Evolutionary conservation across 2,329 filamentous ascomycete genomes (phyloP), one percentile per base, ranked within the genome.

Genomic region (Aspergillus transmontanensis): DNA sequence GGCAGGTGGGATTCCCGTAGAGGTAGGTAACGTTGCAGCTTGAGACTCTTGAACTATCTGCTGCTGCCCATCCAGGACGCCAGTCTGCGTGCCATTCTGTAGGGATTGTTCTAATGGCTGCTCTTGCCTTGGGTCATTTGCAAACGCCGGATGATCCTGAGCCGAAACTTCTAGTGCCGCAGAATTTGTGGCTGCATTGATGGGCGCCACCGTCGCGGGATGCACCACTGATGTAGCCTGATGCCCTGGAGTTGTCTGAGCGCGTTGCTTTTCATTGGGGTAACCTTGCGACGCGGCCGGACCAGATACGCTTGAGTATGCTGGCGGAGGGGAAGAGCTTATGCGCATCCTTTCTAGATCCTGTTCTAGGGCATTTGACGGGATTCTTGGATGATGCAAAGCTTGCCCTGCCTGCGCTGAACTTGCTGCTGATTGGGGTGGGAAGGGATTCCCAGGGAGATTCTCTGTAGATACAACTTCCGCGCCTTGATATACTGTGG

Each of bases 401-500:
- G 51, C 57, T 45, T 66, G 59, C 14, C 36, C 59, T 69, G 65
- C 43, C 23, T 71, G 68, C 11, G 66, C 68, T 36, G 74, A 68
- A 53, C 66, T 66, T 59, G 48, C 16, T 34, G 69, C 62, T 66
- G 62, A 57, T 43, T 65, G 65, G 62, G 73, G 59, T 72, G 60
- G 76, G 72, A 79, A 64, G 79, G 80, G 68, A 61, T 66, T 63
- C 57, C 73, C 65, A 43, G 69, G 66, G 39, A 73, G 82, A 54
- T 78, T 84, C 36, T 68, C 84, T 78, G 68, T 62, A 41, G 67
- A 67, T 6, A 94, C 88, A 65, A 91, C 89, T 67, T 89, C 90
- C 58, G 87, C 86, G 7, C 95, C 95, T 79, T 97, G 94, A 71
- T 97, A 98, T 1, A 96, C 90, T 0, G 91, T 93, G 0, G 94